Conservation (phyloP, 192 early-diverging fungal species). For the Umbelopsis ramanniana region DNA sequence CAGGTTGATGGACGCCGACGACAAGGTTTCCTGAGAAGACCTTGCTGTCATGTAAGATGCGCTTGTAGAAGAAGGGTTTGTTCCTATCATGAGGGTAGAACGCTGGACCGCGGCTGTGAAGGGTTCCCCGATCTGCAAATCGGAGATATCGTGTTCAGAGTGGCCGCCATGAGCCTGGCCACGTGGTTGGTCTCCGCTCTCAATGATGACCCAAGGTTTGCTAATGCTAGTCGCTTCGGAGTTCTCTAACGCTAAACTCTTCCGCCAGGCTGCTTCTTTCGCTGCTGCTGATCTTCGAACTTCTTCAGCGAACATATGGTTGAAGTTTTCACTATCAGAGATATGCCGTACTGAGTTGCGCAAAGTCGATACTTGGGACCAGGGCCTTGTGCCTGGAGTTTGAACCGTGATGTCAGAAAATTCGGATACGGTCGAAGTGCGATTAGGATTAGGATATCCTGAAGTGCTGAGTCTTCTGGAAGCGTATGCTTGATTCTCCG, state of each 20-base stretch:
- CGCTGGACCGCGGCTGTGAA: background rate
- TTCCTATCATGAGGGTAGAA: background rate
- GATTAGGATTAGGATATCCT: background rate
- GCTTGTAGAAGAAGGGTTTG: background rate
- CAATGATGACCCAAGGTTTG: background rate
- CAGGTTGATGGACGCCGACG: background rate
- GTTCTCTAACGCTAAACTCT: background rate
- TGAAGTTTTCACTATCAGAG: background rate
- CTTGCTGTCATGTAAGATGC: background rate
- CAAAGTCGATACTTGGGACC: background rate
- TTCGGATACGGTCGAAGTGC: background rate
- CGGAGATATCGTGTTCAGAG: background rate
- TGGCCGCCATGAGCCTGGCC: constrained; percentile 16
- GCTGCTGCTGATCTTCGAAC: constrained; percentile 11
- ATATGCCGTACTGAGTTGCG: background rate
- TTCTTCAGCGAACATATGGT: constrained; percentile 7
- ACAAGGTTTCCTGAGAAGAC: background rate
- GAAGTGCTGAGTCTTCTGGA: constrained; percentile 8
- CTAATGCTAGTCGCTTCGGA: background rate
- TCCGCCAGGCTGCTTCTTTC: constrained; percentile 16
- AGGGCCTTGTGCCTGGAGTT: background rate
- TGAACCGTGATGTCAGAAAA: background rate
- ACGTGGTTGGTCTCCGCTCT: constrained; percentile 17
- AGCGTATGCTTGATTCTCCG: constrained; percentile 1
- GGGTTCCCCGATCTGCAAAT: constrained; percentile 14